A percentile compares a stretch with the other conserved stretches of the same genome.
These are phyloP conservation scores for Penicillium angulare DNA, from an alignment of 495 filamentous ascomycete genomes.

Conservation along the genomic window DNA sequence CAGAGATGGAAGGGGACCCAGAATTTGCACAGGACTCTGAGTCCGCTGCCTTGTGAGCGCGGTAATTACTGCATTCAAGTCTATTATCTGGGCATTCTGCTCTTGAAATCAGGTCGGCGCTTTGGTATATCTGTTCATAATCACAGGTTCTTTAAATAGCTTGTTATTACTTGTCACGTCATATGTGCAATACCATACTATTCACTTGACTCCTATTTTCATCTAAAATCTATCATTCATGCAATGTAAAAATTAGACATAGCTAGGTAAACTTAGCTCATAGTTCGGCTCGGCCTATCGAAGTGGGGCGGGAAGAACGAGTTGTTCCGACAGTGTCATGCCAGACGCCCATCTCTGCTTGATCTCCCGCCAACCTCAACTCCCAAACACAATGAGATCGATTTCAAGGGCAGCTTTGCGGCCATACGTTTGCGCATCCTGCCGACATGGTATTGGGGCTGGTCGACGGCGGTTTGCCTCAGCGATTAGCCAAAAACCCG, in stretches of 20 bases:
- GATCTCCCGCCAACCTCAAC: conserved; percentile 10
- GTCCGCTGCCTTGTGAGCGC: background rate
- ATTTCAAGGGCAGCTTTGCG: conserved; percentile 33
- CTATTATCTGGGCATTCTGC: background rate
- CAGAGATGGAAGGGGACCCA: conserved; percentile 75
- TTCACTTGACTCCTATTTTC: background rate
- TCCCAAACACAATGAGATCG: conserved; percentile 34
- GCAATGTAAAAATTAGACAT: background rate
- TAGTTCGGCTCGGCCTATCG: background rate
- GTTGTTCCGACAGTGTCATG: background rate
- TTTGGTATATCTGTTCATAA: background rate
- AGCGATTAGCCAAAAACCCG: conserved; percentile 24
- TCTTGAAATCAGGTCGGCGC: background rate
- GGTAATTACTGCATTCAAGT: background rate
- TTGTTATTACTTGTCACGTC: background rate
- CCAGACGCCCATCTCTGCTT: background rate
- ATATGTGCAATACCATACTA: background rate
- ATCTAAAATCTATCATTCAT: background rate
- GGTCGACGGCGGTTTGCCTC: conserved; percentile 32
- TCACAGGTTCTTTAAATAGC: background rate
- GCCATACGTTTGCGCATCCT: conserved; percentile 43
- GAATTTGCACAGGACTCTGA: conserved; percentile 8
- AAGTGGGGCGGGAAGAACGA: background rate
- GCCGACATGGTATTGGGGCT: conserved; percentile 29
- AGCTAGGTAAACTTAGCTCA: background rate